phyloP scores from a whole-genome alignment of 2,329 filamentous ascomycete genomes.

The Fusarium miscanthi region DNA sequence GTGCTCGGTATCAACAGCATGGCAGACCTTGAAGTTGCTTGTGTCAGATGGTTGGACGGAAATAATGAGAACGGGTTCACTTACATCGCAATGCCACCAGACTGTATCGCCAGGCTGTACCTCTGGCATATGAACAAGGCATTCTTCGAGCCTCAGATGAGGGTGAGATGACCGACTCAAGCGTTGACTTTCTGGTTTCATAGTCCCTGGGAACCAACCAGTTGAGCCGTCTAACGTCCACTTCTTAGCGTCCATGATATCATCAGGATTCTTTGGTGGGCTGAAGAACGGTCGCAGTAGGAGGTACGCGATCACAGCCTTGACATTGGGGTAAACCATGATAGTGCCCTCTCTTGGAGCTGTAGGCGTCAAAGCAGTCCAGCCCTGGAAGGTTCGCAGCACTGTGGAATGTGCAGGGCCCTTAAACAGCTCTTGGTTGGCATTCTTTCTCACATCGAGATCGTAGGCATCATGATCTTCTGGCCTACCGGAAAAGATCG shows the following conservation, averaged over 20 bases:
- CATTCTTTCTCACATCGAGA: not conserved
- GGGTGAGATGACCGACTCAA: constrained; percentile 6
- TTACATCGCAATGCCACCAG: constrained; percentile 55
- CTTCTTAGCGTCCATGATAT: not conserved
- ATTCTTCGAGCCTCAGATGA: constrained; percentile 9
- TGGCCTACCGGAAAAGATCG: not conserved
- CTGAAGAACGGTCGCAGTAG: not conserved
- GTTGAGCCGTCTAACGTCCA: not conserved
- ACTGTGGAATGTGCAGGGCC: constrained; percentile 9
- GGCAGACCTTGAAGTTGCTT: not conserved
- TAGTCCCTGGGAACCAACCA: constrained; percentile 3
- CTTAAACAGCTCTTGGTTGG: not conserved
- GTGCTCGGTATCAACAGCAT: constrained; percentile 1
- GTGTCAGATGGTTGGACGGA: not conserved
- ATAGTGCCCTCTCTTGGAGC: constrained; percentile 3
- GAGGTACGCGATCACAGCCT: not conserved
- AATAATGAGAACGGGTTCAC: not conserved
- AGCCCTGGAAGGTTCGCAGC: constrained; percentile 9
- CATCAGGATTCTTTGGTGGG: not conserved
- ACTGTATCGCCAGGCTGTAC: constrained; percentile 55
- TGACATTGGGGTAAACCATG: constrained; percentile 7
- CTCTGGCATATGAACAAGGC: constrained; percentile 7
- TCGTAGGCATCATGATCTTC: not conserved
- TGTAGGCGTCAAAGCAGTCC: constrained; percentile 8
- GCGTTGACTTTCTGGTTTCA: constrained; percentile 2